Base-by-base conservation (phyloP, 495 filamentous ascomycete genomes). In the Aspergillus carlsbadensis region DNA sequence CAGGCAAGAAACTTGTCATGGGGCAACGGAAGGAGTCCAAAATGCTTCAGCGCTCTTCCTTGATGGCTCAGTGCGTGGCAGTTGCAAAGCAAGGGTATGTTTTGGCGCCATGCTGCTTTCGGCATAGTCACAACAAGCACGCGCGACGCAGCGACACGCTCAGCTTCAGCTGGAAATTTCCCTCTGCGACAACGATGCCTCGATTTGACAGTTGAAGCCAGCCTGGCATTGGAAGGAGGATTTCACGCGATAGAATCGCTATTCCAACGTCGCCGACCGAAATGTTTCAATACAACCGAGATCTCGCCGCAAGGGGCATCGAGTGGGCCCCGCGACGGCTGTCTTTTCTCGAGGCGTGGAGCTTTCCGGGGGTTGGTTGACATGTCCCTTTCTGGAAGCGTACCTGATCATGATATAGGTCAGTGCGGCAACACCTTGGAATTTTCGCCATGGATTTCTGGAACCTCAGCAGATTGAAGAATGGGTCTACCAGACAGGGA, bases 291-390 rank as follows among this genome's bases (percentile, higher is more conserved):
- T 34, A 34, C 29, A 48, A 34, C 13, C 45, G 45, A 2, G 45
- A 48, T 14, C 14, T 48, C 26, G 45, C 45, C 18, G 45, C 45
- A 7, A n/a, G 29, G 7, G 45, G 20, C n/a, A 48, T 48, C 7
- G 26, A 48, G 1, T 48, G 26, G 26, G 18, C 14, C 14, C 45
- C 45, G 5, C 17, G 14, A 13, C 26, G 20, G 15, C 14, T 48
- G 3, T 48, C 15, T 33, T 48, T 34, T 20, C 11, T 48, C 11
- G 45, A 48, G 45, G 29, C 45, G n/a, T 48, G 45, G 45, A 48
- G 26, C 15, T 48, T 34, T 15, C 2, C 45, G 4, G 45, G 18
- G 2, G 45, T 48, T n/a, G 3, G 45, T 34, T 26, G 8, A 29
- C 26, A 8, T 15, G 20, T 2, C 42, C 5, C 26, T 6, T 18